phyloP scores from a whole-genome alignment of 116 monocot species.

The Posidonia oceanica region DNA sequence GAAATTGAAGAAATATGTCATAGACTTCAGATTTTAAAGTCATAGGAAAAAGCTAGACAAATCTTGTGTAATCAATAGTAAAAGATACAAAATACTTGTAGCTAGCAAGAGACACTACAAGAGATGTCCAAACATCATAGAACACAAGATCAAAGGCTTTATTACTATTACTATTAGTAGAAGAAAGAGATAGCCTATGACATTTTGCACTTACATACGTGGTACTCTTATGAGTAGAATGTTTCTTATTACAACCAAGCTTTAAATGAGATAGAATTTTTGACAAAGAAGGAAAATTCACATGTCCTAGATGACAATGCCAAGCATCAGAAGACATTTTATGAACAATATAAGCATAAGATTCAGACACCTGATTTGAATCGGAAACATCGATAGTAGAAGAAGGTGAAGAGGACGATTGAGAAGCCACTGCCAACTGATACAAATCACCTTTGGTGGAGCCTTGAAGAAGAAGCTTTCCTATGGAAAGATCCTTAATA shows the following conservation, averaged over 20 bases:
- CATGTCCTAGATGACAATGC: slow-evolving; percentile 1
- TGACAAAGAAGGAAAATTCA: neutral
- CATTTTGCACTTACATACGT: neutral
- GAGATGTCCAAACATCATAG: slow-evolving; percentile 10
- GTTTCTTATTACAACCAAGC: too few species aligned
- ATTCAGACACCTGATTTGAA: neutral
- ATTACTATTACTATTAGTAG: neutral
- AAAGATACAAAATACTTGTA: too few species aligned
- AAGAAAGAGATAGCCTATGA: neutral
- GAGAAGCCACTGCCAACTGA: too few species aligned
- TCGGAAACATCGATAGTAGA: neutral
- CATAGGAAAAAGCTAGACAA: slow-evolving; percentile 1
- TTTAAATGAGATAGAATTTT: neutral
- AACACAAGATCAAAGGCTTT: slow-evolving; percentile 5
- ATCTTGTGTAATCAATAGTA: slow-evolving; percentile 4
- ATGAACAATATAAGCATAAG: neutral
- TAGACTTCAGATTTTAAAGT: neutral
- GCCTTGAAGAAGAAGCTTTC: too few species aligned
- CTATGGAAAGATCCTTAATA: neutral
- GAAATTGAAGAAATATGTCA: neutral
- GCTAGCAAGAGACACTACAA: neutral
- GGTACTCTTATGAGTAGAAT: neutral
- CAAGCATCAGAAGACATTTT: neutral
- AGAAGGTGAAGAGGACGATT: too few species aligned
- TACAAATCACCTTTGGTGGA: neutral